Evolutionary conservation across 2,329 filamentous ascomycete genomes (phyloP), one percentile per base, ranked within the genome.

Genomic region (Lasiodiplodia sp.): DNA sequence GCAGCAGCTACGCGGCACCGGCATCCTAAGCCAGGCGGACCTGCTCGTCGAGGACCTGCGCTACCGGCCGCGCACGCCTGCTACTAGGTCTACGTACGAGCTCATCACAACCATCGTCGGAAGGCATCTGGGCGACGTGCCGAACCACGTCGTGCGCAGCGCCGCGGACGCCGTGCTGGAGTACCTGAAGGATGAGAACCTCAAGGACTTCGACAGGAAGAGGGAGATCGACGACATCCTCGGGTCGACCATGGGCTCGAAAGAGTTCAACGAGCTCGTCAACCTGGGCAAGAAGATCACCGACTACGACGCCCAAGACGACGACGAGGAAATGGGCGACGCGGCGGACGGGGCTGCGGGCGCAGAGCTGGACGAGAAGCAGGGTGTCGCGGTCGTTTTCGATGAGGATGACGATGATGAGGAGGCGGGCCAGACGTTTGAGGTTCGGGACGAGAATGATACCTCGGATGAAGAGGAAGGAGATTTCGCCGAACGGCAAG

Each of bases 241-340:
- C 52, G 96, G 95, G n/a, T 87, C 87, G 44, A 89, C 90, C 0
- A 88, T 97, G 84, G 90, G 87, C 60, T 88, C 93, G 1, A 97
- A 97, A 78, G 91, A 97, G 79, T 99, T 98, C 83, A 98, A 98
- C 77, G 95, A 98, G 82, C 83, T 99, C 72, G 90, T 98, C 67
- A 99, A 97, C 77, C 84, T 99, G 53, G 93, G 94, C 72, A 99
- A 99, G 84, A 99, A 99, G 83, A 97, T 99, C 71, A 99, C 96
- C 62, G 96, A 99, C 79, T 99, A 98, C 80, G 92, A 98, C 80
- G 92, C 92, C 49, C 94, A 98, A 78, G 95, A 98, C 72, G 96
- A 97, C 38, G 94, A 98, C 71, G 95, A 97, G 72, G 90, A 94
- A 69, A 92, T 93, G 84, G 91, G 88, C 37, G 90, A 91, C 74